Conservation (phyloP, 2,329 filamentous ascomycete species). For the Chaetomium olivaceum region DNA sequence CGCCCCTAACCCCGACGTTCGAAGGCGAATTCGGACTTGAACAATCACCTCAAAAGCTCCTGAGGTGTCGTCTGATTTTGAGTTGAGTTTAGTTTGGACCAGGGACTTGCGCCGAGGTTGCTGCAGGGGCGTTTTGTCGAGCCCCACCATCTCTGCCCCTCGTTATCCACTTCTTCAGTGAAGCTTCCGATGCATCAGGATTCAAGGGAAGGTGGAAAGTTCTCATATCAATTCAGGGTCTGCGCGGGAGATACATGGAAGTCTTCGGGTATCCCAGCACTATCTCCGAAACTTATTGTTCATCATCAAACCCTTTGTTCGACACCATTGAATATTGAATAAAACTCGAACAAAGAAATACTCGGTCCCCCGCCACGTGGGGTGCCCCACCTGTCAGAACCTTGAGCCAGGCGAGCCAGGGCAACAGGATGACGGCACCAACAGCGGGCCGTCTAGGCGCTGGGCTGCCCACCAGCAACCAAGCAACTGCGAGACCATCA, state of each 20-base stretch:
- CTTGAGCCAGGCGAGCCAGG: constrained; percentile 4
- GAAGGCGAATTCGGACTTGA: no score
- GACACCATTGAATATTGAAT: background rate
- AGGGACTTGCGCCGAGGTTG: background rate
- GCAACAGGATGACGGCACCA: constrained; percentile 12
- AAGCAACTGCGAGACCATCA: background rate
- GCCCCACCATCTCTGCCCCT: constrained; percentile 7
- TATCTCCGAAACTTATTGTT: background rate
- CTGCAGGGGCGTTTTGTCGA: constrained; percentile 21
- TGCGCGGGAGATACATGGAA: no score
- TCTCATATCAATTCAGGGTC: background rate
- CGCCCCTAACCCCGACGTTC: background rate
- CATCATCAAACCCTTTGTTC: background rate
- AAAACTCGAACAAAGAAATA: background rate
- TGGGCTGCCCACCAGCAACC: background rate
- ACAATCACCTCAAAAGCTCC: background rate
- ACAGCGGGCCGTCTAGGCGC: background rate
- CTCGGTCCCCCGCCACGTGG: constrained; percentile 16
- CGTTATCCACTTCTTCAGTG: background rate
- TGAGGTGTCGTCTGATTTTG: background rate
- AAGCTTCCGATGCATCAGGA: background rate
- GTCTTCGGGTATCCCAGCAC: no score
- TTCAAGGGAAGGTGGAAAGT: background rate
- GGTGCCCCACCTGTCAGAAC: constrained; percentile 11
- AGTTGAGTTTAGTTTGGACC: background rate